Evolutionary conservation across 352 stramenopile species (phyloP).

Genomic region (Pythium oligandrum): DNA sequence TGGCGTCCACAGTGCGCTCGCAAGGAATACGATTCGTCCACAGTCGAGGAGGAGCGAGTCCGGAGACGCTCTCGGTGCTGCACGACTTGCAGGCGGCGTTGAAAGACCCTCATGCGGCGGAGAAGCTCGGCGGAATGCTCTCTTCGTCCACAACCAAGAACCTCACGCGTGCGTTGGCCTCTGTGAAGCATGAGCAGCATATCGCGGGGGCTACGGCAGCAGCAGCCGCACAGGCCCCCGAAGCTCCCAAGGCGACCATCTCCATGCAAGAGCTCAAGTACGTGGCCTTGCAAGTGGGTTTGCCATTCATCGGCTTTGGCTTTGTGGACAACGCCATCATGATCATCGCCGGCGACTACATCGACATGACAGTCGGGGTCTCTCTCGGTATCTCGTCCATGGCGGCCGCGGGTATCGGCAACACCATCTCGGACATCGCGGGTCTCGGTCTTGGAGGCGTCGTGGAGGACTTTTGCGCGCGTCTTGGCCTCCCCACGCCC

Average conservation of each 20-base stretch:
- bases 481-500: conserved; percentile 53
- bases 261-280: conserved; percentile 57
- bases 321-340: conserved; percentile 98
- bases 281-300: conserved; percentile 55
- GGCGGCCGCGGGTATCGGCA: conserved; percentile 79
- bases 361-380: conserved; percentile 76
- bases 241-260: conserved; percentile 10
- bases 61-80: conserved; percentile 40
- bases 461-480: conserved; percentile 72
- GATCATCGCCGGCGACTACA: conserved; percentile 85
- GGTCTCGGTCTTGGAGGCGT: conserved; percentile 70
- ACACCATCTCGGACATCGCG: conserved; percentile 76
- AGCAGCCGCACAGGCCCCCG: not conserved
- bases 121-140: conserved; percentile 35
- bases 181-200: conserved; percentile 16
- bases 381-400: conserved; percentile 87
- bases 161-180: conserved; percentile 36
- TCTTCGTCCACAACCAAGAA: conserved; percentile 46
- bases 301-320: conserved; percentile 97
- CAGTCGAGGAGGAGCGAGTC: too few species aligned
- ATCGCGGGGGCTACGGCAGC: not conserved
- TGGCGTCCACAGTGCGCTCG: too few species aligned
- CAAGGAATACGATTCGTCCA: too few species aligned
- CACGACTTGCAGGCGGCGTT: conserved; percentile 32
- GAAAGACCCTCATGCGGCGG: conserved; percentile 24